Base-by-base conservation (phyloP, 768 basidiomycete genomes). In the Suillus ampliporus region DNA sequence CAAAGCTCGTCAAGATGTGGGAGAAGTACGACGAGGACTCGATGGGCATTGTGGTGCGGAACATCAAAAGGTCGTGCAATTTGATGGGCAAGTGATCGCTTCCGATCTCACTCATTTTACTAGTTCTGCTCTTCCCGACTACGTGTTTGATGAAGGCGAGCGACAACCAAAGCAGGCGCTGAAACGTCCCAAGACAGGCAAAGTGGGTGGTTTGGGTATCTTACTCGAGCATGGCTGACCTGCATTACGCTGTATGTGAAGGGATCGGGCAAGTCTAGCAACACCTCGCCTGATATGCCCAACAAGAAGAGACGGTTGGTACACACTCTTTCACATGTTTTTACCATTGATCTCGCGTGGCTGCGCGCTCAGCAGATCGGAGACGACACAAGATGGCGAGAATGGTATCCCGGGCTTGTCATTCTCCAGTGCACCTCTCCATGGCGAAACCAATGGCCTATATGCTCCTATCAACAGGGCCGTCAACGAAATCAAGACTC, bases 31-130 rank as follows among this genome's bases (percentile, higher is more conserved):
- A 99, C 63, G 91, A 94, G 68, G 81, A 86, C 15, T 88, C 86
- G 60, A 99, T 99, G 97, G 95, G 95, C 23, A 91, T 99, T 64
- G 86, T 93, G 54, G 90, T 99, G 34, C 89, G 94, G 54, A 91
- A 99, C 73, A 94, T 98, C 72, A 97, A 88, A 83, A 89, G 88
- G 96, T 95, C 70, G 71, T 67, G 68, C 54, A 61, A 53, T 61
- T 66, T 15, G 56, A 62, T 62, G 53, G 46, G 51, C 66, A 54
- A 23, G 60, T 60, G 60, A 67, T 63, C 69, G 58, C 14, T 61
- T 52, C 28, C 56, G 21, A 67, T 72, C 69, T 72, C 68, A 54
- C 64, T 65, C 56, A 67, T 62, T 64, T 58, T 63, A 61, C 31
- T 68, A 95, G 94, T 68, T 83, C 91, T 58, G 80, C 80, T 2